A percentile compares a stretch with the other conserved stretches of the same genome.
Evolutionary conservation across 179 eudicot species (phyloP).

Genomic region (Silene noctiflora): DNA sequence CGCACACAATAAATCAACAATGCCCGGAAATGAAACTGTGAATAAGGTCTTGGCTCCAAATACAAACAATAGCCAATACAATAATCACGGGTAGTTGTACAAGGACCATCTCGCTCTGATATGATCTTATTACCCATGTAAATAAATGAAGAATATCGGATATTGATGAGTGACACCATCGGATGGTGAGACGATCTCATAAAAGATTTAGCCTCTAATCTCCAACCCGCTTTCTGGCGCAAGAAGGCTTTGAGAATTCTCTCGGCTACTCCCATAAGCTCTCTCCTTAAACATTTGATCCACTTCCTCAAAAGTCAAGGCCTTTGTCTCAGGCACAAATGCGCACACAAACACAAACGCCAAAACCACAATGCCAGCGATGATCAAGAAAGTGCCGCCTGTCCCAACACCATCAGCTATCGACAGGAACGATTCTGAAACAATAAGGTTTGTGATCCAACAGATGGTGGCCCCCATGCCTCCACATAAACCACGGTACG

Average conservation of each 20-base stretch:
- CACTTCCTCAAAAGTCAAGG: slow-evolving; percentile 66
- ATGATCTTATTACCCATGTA: no score
- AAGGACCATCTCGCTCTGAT: no score
- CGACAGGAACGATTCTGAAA: slow-evolving; percentile 63
- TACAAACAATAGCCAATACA: neutral
- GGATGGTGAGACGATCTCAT: no score
- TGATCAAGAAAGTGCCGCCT: slow-evolving; percentile 55
- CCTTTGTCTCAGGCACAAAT: slow-evolving; percentile 70
- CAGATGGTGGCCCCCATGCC: slow-evolving; percentile 80
- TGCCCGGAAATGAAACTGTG: neutral
- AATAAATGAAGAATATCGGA: no score
- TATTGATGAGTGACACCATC: neutral
- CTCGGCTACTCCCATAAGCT: slow-evolving; percentile 41
- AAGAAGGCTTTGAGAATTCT: slow-evolving; percentile 35
- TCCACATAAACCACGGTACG: slow-evolving; percentile 67
- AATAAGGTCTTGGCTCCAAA: neutral
- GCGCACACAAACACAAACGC: slow-evolving; percentile 53
- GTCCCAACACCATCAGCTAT: slow-evolving; percentile 58
- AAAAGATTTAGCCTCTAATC: slow-evolving; percentile 1
- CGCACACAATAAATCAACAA: neutral
- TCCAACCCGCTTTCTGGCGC: slow-evolving; percentile 21
- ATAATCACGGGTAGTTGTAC: no score
- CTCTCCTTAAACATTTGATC: slow-evolving; percentile 54
- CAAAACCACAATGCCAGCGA: slow-evolving; percentile 51
- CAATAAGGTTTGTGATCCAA: slow-evolving; percentile 72